phyloP scores from a whole-genome alignment of 2,329 filamentous ascomycete genomes.

The Claviceps sp. region DNA sequence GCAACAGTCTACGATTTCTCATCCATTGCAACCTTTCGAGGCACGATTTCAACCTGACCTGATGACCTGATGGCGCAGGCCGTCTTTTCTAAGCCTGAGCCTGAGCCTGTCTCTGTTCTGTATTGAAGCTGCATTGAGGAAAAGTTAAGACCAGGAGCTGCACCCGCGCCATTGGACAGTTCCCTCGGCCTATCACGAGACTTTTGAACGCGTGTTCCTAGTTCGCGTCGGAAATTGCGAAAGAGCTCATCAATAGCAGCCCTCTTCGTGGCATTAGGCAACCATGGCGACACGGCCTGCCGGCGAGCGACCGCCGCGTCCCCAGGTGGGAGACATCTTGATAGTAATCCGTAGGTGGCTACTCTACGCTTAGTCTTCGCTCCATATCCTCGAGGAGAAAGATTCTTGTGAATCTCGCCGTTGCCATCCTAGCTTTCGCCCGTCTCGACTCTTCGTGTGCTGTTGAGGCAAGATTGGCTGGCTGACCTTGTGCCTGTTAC shows the following conservation, averaged over 20 bases:
- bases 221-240: not conserved
- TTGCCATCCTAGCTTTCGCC: not conserved
- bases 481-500: slow-evolving; percentile 5
- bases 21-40: not conserved
- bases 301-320: slow-evolving; percentile 27
- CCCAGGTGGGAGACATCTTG: slow-evolving; percentile 52
- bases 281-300: slow-evolving; percentile 30
- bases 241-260: not conserved
- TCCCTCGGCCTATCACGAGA: not conserved
- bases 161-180: not conserved
- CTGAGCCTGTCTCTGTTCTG: slow-evolving; percentile 6
- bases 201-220: not conserved
- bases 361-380: slow-evolving; percentile 12
- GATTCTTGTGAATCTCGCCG: not conserved
- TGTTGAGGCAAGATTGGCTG: not conserved
- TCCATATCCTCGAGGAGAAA: not conserved
- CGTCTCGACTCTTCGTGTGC: not conserved
- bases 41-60: slow-evolving; percentile 2
- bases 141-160: not conserved
- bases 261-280: not conserved
- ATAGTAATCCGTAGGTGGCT: slow-evolving; percentile 55
- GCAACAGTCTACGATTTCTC: not conserved
- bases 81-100: slow-evolving; percentile 2
- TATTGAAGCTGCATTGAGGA: not conserved
- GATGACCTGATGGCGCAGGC: slow-evolving; percentile 9